Evolutionary conservation across 1,284 basidiomycete species (phyloP).

Genomic region (Cutaneotrichosporon spelunceum): DNA sequence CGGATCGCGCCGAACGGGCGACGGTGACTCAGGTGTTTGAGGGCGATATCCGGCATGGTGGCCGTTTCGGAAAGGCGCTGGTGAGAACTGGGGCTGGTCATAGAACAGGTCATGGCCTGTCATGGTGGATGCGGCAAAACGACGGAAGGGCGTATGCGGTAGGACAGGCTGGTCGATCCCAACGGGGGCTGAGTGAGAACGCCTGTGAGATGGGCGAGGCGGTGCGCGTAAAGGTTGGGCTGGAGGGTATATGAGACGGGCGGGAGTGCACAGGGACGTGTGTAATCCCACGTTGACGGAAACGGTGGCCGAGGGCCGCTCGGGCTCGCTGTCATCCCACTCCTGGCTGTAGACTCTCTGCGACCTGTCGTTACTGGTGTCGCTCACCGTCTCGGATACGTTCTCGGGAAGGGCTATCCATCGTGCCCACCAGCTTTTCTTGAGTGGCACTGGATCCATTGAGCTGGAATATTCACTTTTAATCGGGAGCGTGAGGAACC

Average conservation of each 20-base stretch:
- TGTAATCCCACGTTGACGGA: too few relatives aligned
- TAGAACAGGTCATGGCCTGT: background rate
- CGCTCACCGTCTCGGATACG: background rate
- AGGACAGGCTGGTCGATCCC: background rate
- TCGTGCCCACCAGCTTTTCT: background rate
- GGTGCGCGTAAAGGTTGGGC: too few relatives aligned
- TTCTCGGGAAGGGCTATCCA: background rate
- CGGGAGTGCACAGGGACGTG: background rate
- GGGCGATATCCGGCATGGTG: too few relatives aligned
- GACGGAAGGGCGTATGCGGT: background rate
- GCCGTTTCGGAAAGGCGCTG: background rate
- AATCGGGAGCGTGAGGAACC: background rate
- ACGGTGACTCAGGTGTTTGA: too few relatives aligned
- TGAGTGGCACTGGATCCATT: background rate
- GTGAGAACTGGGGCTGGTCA: background rate
- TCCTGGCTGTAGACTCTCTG: background rate
- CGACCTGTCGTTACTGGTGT: background rate
- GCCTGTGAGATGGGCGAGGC: background rate
- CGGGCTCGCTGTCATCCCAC: background rate
- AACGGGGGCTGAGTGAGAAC: background rate
- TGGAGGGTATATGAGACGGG: too few relatives aligned
- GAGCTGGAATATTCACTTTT: background rate
- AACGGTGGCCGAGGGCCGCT: background rate
- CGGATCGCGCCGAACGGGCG: too few relatives aligned
- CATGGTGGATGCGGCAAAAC: background rate